Conservation (phyloP, 331 rosid genomes). For the Quercus tomentella region DNA sequence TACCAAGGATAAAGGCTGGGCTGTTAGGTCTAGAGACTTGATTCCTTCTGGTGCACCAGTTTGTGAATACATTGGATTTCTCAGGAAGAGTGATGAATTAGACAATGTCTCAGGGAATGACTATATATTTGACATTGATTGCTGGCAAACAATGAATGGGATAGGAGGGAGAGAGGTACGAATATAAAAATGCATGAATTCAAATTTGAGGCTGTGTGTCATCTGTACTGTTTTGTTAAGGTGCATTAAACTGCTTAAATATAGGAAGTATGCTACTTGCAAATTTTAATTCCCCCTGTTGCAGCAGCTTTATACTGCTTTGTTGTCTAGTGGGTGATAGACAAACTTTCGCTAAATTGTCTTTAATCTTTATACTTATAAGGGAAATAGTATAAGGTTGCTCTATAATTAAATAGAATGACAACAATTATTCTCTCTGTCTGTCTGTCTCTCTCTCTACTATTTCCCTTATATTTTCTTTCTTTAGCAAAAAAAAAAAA, state of each 20-base stretch:
- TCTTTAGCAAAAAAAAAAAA: no score
- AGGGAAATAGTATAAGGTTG: no score
- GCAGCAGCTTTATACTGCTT: background rate
- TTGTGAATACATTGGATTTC: slow-evolving; percentile 34
- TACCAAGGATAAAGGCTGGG: slow-evolving; percentile 36
- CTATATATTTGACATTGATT: slow-evolving; percentile 36
- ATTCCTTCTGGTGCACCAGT: slow-evolving; percentile 43
- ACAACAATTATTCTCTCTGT: no score
- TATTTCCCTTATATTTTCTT: no score
- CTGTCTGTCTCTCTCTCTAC: no score
- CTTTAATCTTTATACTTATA: no score
- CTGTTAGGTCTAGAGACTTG: slow-evolving; percentile 35
- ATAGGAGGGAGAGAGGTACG: slow-evolving; percentile 40
- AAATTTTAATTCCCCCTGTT: no score
- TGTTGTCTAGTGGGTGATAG: background rate
- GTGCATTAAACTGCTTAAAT: background rate
- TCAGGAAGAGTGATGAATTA: slow-evolving; percentile 27
- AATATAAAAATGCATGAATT: background rate
- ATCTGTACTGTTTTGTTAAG: background rate
- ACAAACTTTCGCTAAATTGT: no score
- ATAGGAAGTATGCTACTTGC: background rate
- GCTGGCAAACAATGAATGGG: slow-evolving; percentile 39
- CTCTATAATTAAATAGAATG: no score
- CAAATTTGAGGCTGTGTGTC: background rate
- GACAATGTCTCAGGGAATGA: slow-evolving; percentile 25